Evolutionary conservation across 2,329 filamentous ascomycete species (phyloP).

Genomic region (Neonectria punicea): DNA sequence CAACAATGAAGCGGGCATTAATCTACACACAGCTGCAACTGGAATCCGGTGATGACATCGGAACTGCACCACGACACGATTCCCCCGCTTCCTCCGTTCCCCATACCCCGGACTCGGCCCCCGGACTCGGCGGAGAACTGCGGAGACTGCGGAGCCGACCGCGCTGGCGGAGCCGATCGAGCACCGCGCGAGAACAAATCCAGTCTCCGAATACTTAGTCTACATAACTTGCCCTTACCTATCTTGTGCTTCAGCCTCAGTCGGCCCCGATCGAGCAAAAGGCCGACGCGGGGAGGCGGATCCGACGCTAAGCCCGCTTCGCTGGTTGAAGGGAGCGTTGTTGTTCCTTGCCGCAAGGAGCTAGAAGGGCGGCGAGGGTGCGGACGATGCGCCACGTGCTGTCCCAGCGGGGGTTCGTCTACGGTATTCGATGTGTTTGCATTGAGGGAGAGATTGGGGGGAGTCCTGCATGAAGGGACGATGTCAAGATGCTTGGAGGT

Average conservation of each 20-base stretch:
- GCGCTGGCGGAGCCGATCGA: conserved; percentile 8
- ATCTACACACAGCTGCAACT: not conserved
- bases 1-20: not conserved
- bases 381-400: not conserved
- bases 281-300: not conserved
- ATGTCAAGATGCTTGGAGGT: too few species aligned
- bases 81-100: conserved; percentile 6
- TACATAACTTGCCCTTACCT: too few species aligned
- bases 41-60: not conserved
- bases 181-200: not conserved
- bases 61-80: not conserved
- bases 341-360: not conserved
- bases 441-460: too few species aligned
- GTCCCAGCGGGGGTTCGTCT: not conserved
- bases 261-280: not conserved
- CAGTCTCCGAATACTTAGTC: too few species aligned
- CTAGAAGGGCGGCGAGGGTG: not conserved
- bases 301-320: not conserved
- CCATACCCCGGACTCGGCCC: conserved; percentile 21
- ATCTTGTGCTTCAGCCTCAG: not conserved
- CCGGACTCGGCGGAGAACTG: conserved; percentile 15
- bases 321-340: not conserved
- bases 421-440: not conserved
- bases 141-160: conserved; percentile 6
- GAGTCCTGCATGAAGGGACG: too few species aligned